Percentiles rank a stretch among this genome's conserved stretches.
phyloP scores from a whole-genome alignment of 805 yeast genomes.

The Lipomyces sp. region DNA sequence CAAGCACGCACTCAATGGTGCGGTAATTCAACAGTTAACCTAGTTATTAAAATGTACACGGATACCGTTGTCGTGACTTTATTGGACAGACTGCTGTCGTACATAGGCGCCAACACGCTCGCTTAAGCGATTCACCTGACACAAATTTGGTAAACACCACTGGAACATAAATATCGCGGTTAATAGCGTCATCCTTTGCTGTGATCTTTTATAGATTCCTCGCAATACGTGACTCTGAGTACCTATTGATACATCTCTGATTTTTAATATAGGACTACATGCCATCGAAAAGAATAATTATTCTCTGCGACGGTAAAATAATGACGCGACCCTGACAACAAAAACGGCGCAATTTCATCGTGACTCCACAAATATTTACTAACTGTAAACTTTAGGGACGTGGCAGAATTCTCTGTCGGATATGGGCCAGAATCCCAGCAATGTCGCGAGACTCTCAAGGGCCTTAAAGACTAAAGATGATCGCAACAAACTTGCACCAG shows the following conservation, averaged over 20 bases:
- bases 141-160: no score
- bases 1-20: no score
- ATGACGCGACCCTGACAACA: not conserved
- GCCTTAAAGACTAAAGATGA: constrained; percentile 16
- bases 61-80: no score
- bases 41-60: no score
- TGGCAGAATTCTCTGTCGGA: constrained; percentile 29
- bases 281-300: not conserved
- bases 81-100: no score
- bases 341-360: not conserved
- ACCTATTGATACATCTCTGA: not conserved
- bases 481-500: not conserved
- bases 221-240: not conserved
- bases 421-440: constrained; percentile 16
- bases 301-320: not conserved
- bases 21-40: no score
- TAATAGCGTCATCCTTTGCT: not conserved
- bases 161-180: not conserved
- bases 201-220: no score
- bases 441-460: constrained; percentile 29
- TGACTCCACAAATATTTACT: not conserved
- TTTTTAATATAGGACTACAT: not conserved
- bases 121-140: no score
- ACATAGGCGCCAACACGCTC: no score
- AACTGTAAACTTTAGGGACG: constrained; percentile 16